Percentiles rank a stretch among this genome's conserved stretches.
Evolutionary conservation across 1,139 yeast species (phyloP).

Genomic region (Chernovozyma sophiae-reginae): DNA sequence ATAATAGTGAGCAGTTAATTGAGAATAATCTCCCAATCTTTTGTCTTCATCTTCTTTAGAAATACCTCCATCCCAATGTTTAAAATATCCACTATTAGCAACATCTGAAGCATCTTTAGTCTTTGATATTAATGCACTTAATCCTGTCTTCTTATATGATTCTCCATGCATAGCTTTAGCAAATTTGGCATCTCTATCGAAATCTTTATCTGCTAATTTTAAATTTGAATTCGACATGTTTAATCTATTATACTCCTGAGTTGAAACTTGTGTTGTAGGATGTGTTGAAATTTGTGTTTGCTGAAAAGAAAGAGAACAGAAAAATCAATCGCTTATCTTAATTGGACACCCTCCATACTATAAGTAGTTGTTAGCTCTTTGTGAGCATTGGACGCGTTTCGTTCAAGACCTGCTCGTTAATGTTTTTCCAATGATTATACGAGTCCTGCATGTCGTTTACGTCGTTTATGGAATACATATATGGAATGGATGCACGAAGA

Average conservation of each 20-base stretch:
- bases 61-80: constrained; percentile 94
- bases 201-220: constrained; percentile 33
- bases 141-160: constrained; percentile 62
- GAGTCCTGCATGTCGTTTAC: constrained; percentile 4
- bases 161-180: constrained; percentile 86
- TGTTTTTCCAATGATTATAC: too few species aligned
- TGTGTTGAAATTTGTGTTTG: not conserved
- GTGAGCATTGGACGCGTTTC: too few species aligned
- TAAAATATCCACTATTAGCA: constrained; percentile 87
- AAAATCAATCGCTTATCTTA: too few species aligned
- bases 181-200: constrained; percentile 55
- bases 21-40: constrained; percentile 81
- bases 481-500: too few species aligned
- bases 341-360: too few species aligned
- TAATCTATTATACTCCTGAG: constrained; percentile 1
- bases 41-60: constrained; percentile 70
- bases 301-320: too few species aligned
- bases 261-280: too few species aligned
- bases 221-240: constrained; percentile 7
- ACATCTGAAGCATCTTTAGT: constrained; percentile 73
- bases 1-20: constrained; percentile 91
- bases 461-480: too few species aligned
- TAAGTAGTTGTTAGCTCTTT: too few species aligned
- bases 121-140: constrained; percentile 73
- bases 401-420: too few species aligned